phyloP scores from a whole-genome alignment of 73 alveolate species.

The Tetrahymena thermophila region DNA sequence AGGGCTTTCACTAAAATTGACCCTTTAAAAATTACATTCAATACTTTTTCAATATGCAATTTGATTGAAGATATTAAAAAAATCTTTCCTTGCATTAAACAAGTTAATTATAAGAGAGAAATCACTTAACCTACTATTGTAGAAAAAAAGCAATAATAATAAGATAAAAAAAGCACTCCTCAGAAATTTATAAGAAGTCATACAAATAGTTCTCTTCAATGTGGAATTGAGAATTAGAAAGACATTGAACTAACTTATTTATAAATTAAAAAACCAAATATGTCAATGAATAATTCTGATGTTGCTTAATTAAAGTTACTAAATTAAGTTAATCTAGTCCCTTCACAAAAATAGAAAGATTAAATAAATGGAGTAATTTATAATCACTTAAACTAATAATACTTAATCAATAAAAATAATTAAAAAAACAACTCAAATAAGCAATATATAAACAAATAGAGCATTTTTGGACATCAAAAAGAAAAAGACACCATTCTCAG shows the following conservation, averaged over 20 bases:
- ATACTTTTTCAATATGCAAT: not conserved
- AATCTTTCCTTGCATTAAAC: not conserved
- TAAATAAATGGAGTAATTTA: not conserved
- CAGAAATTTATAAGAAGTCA: not conserved
- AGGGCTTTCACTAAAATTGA: not conserved
- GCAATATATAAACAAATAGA: not conserved
- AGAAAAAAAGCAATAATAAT: not conserved
- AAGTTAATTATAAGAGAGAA: not conserved
- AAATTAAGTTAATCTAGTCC: not conserved
- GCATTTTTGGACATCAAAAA: not conserved
- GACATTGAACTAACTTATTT: not conserved
- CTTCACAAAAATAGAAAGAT: not conserved
- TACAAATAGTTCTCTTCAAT: not conserved
- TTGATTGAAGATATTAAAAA: not conserved
- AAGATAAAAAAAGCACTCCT: not conserved
- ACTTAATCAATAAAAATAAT: not conserved
- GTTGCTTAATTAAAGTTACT: not conserved
- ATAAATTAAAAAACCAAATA: no score
- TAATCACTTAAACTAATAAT: not conserved
- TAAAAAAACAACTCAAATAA: not conserved
- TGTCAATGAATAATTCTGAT: not conserved
- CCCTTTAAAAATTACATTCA: not conserved
- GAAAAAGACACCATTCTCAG: not conserved
- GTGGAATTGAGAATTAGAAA: not conserved
- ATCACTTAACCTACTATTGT: not conserved